Evolutionary conservation across 768 basidiomycete species (phyloP).

Genomic region (Leccinum disarticulatum): DNA sequence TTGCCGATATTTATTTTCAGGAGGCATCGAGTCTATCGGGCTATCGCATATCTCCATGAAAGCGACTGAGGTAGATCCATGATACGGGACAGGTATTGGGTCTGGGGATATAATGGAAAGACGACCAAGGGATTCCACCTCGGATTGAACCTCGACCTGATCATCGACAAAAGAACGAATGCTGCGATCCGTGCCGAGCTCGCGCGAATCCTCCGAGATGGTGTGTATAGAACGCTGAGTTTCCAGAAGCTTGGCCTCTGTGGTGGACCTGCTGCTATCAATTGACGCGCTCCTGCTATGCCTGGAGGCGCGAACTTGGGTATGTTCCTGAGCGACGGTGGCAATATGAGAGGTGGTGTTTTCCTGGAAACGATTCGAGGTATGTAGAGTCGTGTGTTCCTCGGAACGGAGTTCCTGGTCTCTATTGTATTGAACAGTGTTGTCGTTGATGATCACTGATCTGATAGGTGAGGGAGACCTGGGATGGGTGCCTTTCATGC

Average conservation of each 20-base stretch:
- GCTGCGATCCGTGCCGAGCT: constrained; percentile 15
- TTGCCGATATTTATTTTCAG: constrained; percentile 18
- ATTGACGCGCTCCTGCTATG: constrained; percentile 16
- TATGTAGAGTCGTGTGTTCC: constrained; percentile 15
- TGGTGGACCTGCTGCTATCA: constrained; percentile 16
- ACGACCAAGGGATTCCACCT: constrained; percentile 22
- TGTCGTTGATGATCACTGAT: constrained; percentile 13
- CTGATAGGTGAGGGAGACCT: constrained; percentile 15
- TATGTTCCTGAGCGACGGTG: constrained; percentile 11
- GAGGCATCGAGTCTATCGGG: constrained; percentile 23
- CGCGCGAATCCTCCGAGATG: constrained; percentile 30
- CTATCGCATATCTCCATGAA: constrained; percentile 37
- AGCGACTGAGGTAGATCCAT: constrained; percentile 33
- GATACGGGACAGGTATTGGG: constrained; percentile 48
- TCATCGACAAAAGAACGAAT: constrained; percentile 17
- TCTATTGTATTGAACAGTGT: constrained; percentile 7
- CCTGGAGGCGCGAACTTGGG: constrained; percentile 13
- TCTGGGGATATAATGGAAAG: constrained; percentile 40
- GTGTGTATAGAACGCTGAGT: constrained; percentile 30
- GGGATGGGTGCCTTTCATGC: not conserved
- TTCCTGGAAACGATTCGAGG: constrained; percentile 17
- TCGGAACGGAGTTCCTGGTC: constrained; percentile 18
- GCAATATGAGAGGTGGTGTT: constrained; percentile 10
- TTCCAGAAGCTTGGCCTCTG: constrained; percentile 20
- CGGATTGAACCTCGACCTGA: constrained; percentile 23